Evolutionary conservation across 495 filamentous ascomycete species (phyloP).

Genomic region (Neurospora africana): DNA sequence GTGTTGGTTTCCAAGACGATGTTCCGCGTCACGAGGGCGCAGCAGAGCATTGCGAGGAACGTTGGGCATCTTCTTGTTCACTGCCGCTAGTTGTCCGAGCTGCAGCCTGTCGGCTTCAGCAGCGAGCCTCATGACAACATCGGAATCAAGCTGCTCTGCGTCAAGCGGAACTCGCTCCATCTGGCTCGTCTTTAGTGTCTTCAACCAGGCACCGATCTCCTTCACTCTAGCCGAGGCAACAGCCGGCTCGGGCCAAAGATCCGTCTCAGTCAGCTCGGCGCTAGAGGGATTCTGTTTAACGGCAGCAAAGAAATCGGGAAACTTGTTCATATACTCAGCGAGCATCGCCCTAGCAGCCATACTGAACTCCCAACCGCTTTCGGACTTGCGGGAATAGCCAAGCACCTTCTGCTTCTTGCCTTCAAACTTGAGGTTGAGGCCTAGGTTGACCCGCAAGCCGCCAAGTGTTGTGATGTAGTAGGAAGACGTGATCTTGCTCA

Average conservation of each 20-base stretch:
- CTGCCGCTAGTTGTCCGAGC: conserved; percentile 33
- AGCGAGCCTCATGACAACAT: conserved; percentile 74
- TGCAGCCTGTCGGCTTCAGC: conserved; percentile 53
- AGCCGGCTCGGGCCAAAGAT: conserved; percentile 69
- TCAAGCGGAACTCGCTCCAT: conserved; percentile 92
- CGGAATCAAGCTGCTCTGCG: conserved; percentile 89
- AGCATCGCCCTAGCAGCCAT: conserved; percentile 71
- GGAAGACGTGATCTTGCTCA: conserved; percentile 92
- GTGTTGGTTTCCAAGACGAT: conserved; percentile 72
- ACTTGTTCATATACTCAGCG: conserved; percentile 78
- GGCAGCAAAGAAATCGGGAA: conserved; percentile 87
- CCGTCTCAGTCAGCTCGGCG: conserved; percentile 50
- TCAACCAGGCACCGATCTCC: conserved; percentile 88
- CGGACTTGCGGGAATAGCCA: conserved; percentile 79
- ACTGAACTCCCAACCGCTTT: conserved; percentile 91
- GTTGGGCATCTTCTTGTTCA: conserved; percentile 49
- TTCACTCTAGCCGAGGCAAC: conserved; percentile 58
- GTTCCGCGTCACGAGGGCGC: conserved; percentile 84
- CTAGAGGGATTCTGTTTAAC: conserved; percentile 56
- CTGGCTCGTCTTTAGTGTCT: conserved; percentile 73
- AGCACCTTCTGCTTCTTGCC: conserved; percentile 89
- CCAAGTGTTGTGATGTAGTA: conserved; percentile 76
- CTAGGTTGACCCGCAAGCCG: conserved; percentile 69
- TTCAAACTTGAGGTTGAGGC: conserved; percentile 95
- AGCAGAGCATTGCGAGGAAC: conserved; percentile 82